Conservation (phyloP, 257 asterid genomes). For the Cruciata laevipes region DNA sequence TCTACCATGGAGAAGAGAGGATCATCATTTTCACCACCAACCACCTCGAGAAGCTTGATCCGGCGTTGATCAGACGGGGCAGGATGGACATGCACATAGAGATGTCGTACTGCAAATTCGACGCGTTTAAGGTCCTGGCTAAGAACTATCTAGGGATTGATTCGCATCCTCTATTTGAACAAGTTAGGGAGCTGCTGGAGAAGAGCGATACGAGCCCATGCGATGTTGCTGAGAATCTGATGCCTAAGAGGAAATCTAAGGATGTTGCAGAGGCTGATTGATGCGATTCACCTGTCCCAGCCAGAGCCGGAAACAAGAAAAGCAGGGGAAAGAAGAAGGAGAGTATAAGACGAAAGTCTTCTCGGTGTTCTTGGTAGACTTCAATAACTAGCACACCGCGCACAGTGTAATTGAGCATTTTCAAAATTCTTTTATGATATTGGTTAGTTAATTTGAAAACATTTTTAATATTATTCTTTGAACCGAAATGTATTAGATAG, state of each 20-base stretch:
- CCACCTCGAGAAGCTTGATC: conserved; percentile 45
- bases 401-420: too few relatives aligned
- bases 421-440: too few relatives aligned
- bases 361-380: background rate
- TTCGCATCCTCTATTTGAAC: conserved; percentile 1
- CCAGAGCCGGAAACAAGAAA: background rate
- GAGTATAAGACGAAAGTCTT: background rate
- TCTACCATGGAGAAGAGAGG: conserved; percentile 41
- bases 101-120: conserved; percentile 43
- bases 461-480: too few relatives aligned
- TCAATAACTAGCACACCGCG: too few relatives aligned
- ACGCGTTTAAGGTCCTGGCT: conserved; percentile 23
- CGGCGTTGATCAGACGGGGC: conserved; percentile 48
- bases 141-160: conserved; percentile 19
- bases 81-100: conserved; percentile 54
- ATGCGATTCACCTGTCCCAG: background rate
- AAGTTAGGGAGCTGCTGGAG: background rate
- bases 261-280: conserved; percentile 14
- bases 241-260: conserved; percentile 35
- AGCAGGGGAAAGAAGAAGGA: background rate
- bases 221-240: conserved; percentile 35
- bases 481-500: too few relatives aligned
- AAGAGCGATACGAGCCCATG: conserved; percentile 19
- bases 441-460: too few relatives aligned
- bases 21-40: conserved; percentile 56